A percentile compares a stretch with the other conserved stretches of the same genome.
phyloP scores from a whole-genome alignment of 73 alveolate genomes.

The Tetrahymena borealis region DNA sequence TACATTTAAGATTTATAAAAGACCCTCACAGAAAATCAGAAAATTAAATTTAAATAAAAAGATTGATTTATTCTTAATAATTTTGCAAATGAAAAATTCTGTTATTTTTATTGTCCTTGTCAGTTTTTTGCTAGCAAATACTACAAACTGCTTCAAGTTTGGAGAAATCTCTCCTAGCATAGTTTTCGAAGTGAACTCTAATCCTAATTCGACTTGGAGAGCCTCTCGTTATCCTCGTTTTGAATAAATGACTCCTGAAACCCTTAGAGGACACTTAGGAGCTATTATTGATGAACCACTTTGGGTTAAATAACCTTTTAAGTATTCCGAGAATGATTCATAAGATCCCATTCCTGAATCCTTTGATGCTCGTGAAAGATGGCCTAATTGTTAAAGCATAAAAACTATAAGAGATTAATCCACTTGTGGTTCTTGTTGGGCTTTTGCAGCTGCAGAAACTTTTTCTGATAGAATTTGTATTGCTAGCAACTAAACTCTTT shows the following conservation, averaged over 20 bases:
- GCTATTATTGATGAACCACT: neutral
- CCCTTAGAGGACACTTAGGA: neutral
- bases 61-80: too few species aligned
- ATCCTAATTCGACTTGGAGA: neutral
- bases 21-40: too few species aligned
- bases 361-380: conserved; percentile 34
- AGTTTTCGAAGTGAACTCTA: neutral
- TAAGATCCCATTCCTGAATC: conserved; percentile 17
- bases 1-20: too few species aligned
- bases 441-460: conserved; percentile 65
- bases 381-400: conserved; percentile 44
- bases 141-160: neutral
- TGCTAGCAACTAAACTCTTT: neutral
- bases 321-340: neutral
- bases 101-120: neutral
- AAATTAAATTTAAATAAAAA: too few species aligned
- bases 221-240: neutral
- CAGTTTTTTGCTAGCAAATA: neutral
- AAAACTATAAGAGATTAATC: conserved; percentile 50
- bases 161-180: neutral
- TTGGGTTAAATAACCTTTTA: neutral
- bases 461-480: conserved; percentile 67
- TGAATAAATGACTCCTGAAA: neutral
- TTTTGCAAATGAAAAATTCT: neutral
- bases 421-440: conserved; percentile 84